Conservation (phyloP, 2,329 filamentous ascomycete species). For the Neodidymelliopsis sp. region DNA sequence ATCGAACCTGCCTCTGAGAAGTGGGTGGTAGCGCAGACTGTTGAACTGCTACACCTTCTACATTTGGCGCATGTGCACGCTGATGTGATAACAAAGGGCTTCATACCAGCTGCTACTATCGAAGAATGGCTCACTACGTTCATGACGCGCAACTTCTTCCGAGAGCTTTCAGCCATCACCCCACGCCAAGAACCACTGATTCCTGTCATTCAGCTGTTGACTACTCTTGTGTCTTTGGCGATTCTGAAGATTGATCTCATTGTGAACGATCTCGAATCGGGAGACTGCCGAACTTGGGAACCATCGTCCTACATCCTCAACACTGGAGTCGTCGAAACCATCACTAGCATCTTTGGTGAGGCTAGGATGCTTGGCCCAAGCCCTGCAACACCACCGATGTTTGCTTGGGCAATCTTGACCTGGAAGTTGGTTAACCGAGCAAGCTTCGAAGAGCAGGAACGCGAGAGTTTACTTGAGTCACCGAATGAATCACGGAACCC, state of each 20-base stretch:
- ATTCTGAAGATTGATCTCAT: conserved; percentile 73
- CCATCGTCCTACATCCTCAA: conserved; percentile 71
- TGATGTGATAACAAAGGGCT: conserved; percentile 57
- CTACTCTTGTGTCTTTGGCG: conserved; percentile 73
- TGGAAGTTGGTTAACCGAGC: conserved; percentile 36
- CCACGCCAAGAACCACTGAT: conserved; percentile 56
- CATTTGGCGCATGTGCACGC: conserved; percentile 76
- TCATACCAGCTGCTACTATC: conserved; percentile 40
- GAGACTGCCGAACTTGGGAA: conserved; percentile 37
- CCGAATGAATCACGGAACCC: conserved; percentile 21
- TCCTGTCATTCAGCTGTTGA: conserved; percentile 72
- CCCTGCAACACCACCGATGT: conserved; percentile 75
- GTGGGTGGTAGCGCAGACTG: conserved; percentile 70
- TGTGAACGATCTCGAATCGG: conserved; percentile 55
- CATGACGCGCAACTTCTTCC: conserved; percentile 65
- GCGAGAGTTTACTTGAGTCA: conserved; percentile 37
- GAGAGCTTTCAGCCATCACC: conserved; percentile 64
- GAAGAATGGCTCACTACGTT: conserved; percentile 45
- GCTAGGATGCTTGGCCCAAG: conserved; percentile 62
- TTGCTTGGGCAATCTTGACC: conserved; percentile 79
- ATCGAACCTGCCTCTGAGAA: conserved; percentile 65
- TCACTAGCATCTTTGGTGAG: conserved; percentile 74
- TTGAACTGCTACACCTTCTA: conserved; percentile 76
- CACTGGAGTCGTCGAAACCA: conserved; percentile 71
- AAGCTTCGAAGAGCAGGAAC: conserved; percentile 36